Percentiles rank a stretch among this genome's conserved stretches.
These are phyloP conservation scores for Blastobotrys terrestris DNA, from an alignment of 805 yeast genomes.

Conservation along the genomic window DNA sequence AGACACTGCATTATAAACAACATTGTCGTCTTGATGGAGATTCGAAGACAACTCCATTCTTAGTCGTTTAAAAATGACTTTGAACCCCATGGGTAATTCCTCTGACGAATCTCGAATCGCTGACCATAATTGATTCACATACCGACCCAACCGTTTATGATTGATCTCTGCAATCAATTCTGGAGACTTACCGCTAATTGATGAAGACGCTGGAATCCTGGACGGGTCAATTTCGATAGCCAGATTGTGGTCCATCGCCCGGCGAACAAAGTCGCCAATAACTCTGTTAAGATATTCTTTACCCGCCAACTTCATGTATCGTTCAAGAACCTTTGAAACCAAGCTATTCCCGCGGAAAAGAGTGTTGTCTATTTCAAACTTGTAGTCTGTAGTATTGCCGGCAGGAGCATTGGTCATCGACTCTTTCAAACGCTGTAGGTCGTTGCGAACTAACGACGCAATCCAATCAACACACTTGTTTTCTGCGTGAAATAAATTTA, in stretches of 20 bases:
- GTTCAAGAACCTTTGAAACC: conserved; percentile 74
- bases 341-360: conserved; percentile 82
- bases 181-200: conserved; percentile 17
- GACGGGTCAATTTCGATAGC: conserved; percentile 79
- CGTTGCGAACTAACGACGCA: conserved; percentile 58
- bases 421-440: conserved; percentile 35
- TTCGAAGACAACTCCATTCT: conserved; percentile 30
- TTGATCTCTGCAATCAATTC: conserved; percentile 40
- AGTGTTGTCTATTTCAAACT: conserved; percentile 46
- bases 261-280: conserved; percentile 60
- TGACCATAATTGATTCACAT: conserved; percentile 59
- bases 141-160: conserved; percentile 41
- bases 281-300: conserved; percentile 68
- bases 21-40: conserved; percentile 13
- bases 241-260: conserved; percentile 44
- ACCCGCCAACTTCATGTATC: conserved; percentile 70
- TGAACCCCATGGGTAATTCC: conserved; percentile 66
- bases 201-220: conserved; percentile 30
- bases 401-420: conserved; percentile 20
- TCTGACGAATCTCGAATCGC: conserved; percentile 59
- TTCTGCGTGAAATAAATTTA: conserved; percentile 70
- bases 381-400: conserved; percentile 2
- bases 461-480: conserved; percentile 71
- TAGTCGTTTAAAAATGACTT: conserved; percentile 54
- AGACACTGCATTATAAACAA: conserved; percentile 64